Base-by-base conservation (phyloP, 768 basidiomycete genomes). In the Hygrophorus russula region DNA sequence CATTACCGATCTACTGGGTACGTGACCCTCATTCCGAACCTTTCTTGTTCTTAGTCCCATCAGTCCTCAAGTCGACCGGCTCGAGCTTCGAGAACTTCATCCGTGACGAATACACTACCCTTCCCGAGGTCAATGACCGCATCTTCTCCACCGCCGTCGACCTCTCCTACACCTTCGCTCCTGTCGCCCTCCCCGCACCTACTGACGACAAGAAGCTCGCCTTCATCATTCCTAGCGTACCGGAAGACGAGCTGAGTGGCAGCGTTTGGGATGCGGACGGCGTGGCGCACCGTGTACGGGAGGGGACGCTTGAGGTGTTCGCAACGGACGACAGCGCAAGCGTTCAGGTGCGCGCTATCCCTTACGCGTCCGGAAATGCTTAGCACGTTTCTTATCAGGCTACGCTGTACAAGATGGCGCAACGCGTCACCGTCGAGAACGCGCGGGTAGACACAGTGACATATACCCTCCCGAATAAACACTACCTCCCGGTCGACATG, bases 71-170 rank as follows among this genome's bases (percentile, higher is more conserved):
- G 64, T 78, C 85, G 28, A 80, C 84, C 3, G 93, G 89, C 10
- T 91, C 88, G 0, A 75, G 82, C 0, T 97, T 98, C 57, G 71
- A 80, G 43, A 69, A 73, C 19, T 97, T 92, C 61, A 58, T 84
- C 39, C 72, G 76, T 2, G 91, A 94, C 60, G 86, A 91, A 54
- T 88, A 79, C 62, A 92, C 92, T n/a, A 92, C 88, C 1, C 74
- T 94, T 15, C 66, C 59, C 11, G 80, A 85, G 49, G 92, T 94
- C 35, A 61, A 80, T 51, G 94, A 98, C 50, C 76, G 94, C 7
- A 82, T 97, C 53, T 82, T 98, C 64, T 87, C 84, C 13, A 97
- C 94, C 2, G 76, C 86, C 4, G 67, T 98, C 44, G 85, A 94
- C 49, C 67, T 90, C 17, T 59, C 63, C 1, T 93, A 91, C 60